phyloP scores from a whole-genome alignment of 1,284 basidiomycete species.

The Tausonia pullulans region DNA sequence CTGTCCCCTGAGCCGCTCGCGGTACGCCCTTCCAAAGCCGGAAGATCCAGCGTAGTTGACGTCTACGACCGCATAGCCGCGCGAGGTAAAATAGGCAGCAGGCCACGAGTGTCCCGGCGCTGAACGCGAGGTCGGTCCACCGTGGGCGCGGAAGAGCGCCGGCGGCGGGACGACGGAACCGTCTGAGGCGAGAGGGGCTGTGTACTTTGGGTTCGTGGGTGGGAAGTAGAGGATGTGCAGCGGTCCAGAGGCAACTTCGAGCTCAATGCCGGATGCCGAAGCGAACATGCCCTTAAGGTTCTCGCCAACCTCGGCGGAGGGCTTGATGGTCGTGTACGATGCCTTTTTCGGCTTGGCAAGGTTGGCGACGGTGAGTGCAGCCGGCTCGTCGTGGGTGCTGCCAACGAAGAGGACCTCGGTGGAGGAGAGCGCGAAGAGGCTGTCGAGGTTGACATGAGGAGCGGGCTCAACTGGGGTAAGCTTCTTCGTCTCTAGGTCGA shows the following conservation, averaged over 20 bases:
- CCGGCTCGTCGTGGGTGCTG: conserved; percentile 17
- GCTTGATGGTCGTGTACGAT: conserved; percentile 14
- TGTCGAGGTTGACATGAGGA: conserved; percentile 17
- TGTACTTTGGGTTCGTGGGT: conserved; percentile 28
- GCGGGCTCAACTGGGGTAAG: conserved; percentile 15
- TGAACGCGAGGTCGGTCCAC: conserved; percentile 26
- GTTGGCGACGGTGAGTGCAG: conserved; percentile 20
- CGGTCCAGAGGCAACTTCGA: conserved; percentile 2
- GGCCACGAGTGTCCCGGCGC: conserved; percentile 14
- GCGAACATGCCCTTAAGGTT: conserved; percentile 10
- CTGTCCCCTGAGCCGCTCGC: conserved; percentile 28
- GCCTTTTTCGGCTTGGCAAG: conserved; percentile 3
- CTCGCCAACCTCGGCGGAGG: conserved; percentile 4
- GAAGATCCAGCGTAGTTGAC: conserved; percentile 34
- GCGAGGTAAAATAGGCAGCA: conserved; percentile 27
- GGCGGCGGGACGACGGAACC: conserved; percentile 27
- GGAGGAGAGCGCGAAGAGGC: conserved; percentile 19
- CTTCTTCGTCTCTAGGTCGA: conserved; percentile 18
- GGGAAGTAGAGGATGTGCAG: conserved; percentile 30
- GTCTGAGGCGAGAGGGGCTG: not conserved
- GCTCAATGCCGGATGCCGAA: conserved; percentile 6
- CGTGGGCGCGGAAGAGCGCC: conserved; percentile 30
- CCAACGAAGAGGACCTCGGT: conserved; percentile 22
- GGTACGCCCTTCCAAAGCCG: conserved; percentile 28
- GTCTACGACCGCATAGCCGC: conserved; percentile 26